Base-by-base conservation (phyloP, 805 yeast species). In the Candida glaebosa region DNA sequence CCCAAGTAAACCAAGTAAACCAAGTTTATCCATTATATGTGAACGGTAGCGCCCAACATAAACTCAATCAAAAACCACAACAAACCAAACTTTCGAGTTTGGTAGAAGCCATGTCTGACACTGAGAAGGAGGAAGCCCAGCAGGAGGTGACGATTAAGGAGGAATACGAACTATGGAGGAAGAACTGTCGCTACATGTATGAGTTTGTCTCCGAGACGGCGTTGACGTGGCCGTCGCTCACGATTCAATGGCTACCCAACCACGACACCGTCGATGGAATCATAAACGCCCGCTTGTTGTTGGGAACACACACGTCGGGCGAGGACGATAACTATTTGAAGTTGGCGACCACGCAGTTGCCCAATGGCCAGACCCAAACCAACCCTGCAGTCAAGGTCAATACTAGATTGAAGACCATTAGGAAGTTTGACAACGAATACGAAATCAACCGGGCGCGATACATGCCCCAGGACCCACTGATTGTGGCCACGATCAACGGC, bases 131-230 rank as follows among this genome's bases (percentile, higher is more conserved):
- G 12, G 54, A 49, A 33, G 40, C 44, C 14, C 66, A 66, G 31
- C 58, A 60, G 28, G 76, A 71, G 46, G 53, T 70, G 38, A 67
- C 78, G 10, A 73, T 78, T 40, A 65, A 77, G 45, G 82, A 78
- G 49, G 95, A 86, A 57, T 85, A 86, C 56, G 80, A 82, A 45
- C 60, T 85, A 47, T 86, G 95, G 95, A 73, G 87, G 45, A 79
- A 84, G 54, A 86, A 84, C 53, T 85, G 90, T 49, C 82, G 86
- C 9, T 79, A 73, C 51, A 84, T 86, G 93, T 86, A 86, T 50
- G 89, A 85, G 52, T 85, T 82, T 56, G 87, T 86, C 24, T 79
- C 84, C 37, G 93, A 86, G 54, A 83, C 91, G 0, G 87, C 84
- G 2, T 63, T 86, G 34, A 77, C 82, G 9, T 86, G 95, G 95